Evolutionary conservation across 2,329 filamentous ascomycete genomes (phyloP), one percentile per base, ranked within the genome.

Genomic region (Colletotrichum sp.): DNA sequence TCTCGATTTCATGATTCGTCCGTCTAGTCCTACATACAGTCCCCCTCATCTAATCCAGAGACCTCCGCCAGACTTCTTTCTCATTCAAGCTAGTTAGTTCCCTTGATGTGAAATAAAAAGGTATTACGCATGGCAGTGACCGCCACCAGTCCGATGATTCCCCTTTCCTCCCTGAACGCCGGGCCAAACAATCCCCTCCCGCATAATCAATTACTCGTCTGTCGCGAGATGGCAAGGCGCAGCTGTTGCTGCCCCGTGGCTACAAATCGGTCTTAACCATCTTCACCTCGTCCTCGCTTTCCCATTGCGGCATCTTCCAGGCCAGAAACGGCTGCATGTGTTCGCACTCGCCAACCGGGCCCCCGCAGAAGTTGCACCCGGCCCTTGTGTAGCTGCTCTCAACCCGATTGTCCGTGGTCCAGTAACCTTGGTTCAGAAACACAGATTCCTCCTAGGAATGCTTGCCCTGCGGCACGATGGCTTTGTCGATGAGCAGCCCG

Each of bases 401-500:
- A 7, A 61, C 43, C 18, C 70, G 72, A 12, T 60, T 48, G 21
- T 59, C 34, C 16, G 60, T 28, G 13, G 63, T 57, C 48, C 39
- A 39, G 21, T 48, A 34, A 24, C 30, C 24, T 43, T 64, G 30
- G 43, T 64, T 28, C 24, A 6, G 7, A 18, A 24, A n/a, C 14
- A 48, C 8, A 7, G 36, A 9, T n/a, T 63, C 74, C 13, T 66
- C 30, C 74, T 75, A 75, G 61, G 71, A 66, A 34, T 75, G 71
- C 52, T 74, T 71, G 60, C 72, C 67, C 55, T 76, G 92, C 16
- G 91, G 90, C 72, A 93, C 90, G 79, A 92, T 89, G 4, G 91
- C 90, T 84, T 93, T 93, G 83, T 93, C 92, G 76, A 93, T 92
- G 55, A 89, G 82, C 2, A 91, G 91, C 65, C 86, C 82, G 64